Base-by-base conservation (phyloP, 192 early-diverging fungal genomes). In the Helicostylum pulchrum region DNA sequence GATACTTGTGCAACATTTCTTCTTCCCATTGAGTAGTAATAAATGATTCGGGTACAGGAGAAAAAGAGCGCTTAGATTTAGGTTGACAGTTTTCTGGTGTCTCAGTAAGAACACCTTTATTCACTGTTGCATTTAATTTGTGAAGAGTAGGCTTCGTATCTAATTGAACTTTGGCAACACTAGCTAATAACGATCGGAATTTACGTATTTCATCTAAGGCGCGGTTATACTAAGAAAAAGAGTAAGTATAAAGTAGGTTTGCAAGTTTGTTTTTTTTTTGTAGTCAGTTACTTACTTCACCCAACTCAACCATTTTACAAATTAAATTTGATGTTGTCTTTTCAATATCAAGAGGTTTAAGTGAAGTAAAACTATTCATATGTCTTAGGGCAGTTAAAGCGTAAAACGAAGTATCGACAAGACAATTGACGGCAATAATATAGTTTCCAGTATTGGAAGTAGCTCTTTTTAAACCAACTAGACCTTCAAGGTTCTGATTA, bases 311-410 rank as follows among this genome's bases (percentile, higher is more conserved):
- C 14, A 78, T 64, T 57, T 80, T 84, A 23, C 78, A 65, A 17
- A 77, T 78, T 7, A 84, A 26, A 44, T 84, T 84, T 3, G 80
- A 84, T 4, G 68, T 61, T 15, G 79, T 74, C 30, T 84, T 84
- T 56, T 81, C 79, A 20, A 84, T 66, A 44, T 84, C 82, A 32
- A 84, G 17, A 17, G 60, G 64, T 45, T 74, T 74, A 9, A 70
- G 51, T n/a, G 54, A 31, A 7, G 55, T 43, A 36, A 52, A 65
- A 7, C 43, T 32, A 39, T 74, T 63, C 66, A 77, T 64, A 20
- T 61, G 53, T 36, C 70, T 53, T n/a, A 75, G 11, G 3, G 74
- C 68, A 32, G 50, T 32, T 7, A 67, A 14, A 19, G 74, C 74
- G 61, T 67, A 70, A 54, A 75, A 66, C 7, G 62, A 70, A 15